Evolutionary conservation across 352 stramenopile genomes (phyloP).

Genomic region (Globisporangium barbulae): DNA sequence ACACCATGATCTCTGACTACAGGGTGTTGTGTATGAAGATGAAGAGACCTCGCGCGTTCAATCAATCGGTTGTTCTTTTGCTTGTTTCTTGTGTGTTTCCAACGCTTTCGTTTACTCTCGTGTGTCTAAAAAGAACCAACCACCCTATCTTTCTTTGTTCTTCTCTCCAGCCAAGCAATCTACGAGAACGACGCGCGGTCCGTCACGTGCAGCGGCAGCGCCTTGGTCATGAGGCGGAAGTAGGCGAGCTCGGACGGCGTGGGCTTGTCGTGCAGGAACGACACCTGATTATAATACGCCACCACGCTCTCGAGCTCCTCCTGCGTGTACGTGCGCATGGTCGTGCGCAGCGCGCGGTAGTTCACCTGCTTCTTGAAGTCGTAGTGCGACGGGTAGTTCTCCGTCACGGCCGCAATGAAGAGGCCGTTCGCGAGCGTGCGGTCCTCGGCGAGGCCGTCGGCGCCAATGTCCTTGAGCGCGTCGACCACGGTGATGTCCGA

Average conservation of each 20-base stretch:
- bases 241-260: constrained; percentile 70
- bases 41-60: not conserved
- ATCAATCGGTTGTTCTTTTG: constrained; percentile 3
- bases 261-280: constrained; percentile 43
- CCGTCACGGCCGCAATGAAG: constrained; percentile 76
- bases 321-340: constrained; percentile 75
- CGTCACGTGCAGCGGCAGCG: constrained; percentile 72
- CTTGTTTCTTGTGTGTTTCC: not conserved
- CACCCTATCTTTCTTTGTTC: not conserved
- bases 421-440: constrained; percentile 78
- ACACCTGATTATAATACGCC: constrained; percentile 84
- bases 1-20: too few species aligned
- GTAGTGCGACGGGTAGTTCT: constrained; percentile 77
- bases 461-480: constrained; percentile 64
- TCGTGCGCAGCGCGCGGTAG: constrained; percentile 68
- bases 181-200: constrained; percentile 85
- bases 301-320: constrained; percentile 74
- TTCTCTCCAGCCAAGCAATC: not conserved
- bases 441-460: constrained; percentile 50
- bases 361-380: constrained; percentile 84
- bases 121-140: constrained; percentile 5
- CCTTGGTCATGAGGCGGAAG: constrained; percentile 87
- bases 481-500: constrained; percentile 82
- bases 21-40: too few species aligned
- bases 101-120: not conserved